A percentile compares a stretch with the other conserved stretches of the same genome.
These are phyloP conservation scores for Dothistroma septosporum DNA, from an alignment of 2,329 filamentous ascomycete species.

Conservation along the genomic window DNA sequence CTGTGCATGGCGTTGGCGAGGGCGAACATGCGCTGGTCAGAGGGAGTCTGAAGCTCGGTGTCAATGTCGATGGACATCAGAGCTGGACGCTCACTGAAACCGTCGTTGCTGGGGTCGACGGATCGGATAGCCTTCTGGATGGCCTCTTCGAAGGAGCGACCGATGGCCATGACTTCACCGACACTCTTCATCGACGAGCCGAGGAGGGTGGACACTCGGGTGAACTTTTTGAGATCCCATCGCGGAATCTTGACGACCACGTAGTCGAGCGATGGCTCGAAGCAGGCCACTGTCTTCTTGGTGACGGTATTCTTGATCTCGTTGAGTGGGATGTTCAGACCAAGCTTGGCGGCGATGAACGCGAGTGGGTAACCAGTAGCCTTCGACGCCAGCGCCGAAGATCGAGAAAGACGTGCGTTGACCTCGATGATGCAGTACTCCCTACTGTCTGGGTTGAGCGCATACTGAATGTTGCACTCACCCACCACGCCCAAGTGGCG, in stretches of 20 bases:
- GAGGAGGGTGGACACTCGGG: slow-evolving; percentile 88
- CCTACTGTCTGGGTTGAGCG: slow-evolving; percentile 86
- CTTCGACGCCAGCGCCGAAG: slow-evolving; percentile 92
- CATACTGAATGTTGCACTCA: slow-evolving; percentile 99
- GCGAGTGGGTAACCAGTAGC: slow-evolving; percentile 94
- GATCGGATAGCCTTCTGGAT: slow-evolving; percentile 97
- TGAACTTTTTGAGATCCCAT: slow-evolving; percentile 99
- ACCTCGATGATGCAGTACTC: slow-evolving; percentile 99
- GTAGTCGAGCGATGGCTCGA: slow-evolving; percentile 97
- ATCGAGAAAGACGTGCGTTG: slow-evolving; percentile 92
- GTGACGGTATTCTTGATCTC: slow-evolving; percentile 96
- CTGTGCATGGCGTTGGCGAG: slow-evolving; percentile 96
- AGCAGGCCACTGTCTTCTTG: slow-evolving; percentile 92
- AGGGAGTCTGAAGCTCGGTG: slow-evolving; percentile 92
- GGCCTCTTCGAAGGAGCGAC: slow-evolving; percentile 92
- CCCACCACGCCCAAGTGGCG: slow-evolving; percentile 94
- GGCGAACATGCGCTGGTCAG: slow-evolving; percentile 93
- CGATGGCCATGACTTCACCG: slow-evolving; percentile 98
- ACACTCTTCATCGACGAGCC: slow-evolving; percentile 99
- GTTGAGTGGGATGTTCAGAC: slow-evolving; percentile 89
- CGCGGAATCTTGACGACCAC: slow-evolving; percentile 98
- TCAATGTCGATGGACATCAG: slow-evolving; percentile 97
- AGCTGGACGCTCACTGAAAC: slow-evolving; percentile 83
- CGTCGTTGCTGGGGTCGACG: slow-evolving; percentile 91
- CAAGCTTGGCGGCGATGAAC: slow-evolving; percentile 94